Evolutionary conservation across 2,329 filamentous ascomycete genomes (phyloP).

Genomic region (Elsinoe australis): DNA sequence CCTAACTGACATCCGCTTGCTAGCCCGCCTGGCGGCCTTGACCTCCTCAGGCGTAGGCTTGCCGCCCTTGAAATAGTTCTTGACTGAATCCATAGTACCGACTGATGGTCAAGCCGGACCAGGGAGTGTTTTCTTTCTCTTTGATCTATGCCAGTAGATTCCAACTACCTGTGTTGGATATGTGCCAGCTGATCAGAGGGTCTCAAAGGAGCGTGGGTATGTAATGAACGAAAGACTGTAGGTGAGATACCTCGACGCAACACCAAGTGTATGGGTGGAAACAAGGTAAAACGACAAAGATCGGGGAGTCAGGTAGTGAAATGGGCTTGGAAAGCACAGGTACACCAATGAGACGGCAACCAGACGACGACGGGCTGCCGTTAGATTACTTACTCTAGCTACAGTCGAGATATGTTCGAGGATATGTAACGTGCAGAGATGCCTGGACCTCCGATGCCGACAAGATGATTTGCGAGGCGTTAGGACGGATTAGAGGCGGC

Average conservation of each 20-base stretch:
- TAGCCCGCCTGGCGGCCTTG: constrained; percentile 20
- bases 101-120: background rate
- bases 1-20: constrained; percentile 14
- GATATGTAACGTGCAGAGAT: constrained; percentile 1
- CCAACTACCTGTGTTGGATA: background rate
- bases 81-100: constrained; percentile 48
- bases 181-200: too few relatives aligned
- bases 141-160: too few relatives aligned
- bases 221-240: constrained; percentile 17
- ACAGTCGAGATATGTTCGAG: constrained; percentile 5
- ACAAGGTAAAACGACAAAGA: constrained; percentile 2
- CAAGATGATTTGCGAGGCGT: constrained; percentile 9
- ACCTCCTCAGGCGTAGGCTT: constrained; percentile 33
- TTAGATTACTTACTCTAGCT: constrained; percentile 15
- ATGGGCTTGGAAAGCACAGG: background rate
- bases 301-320: constrained; percentile 6
- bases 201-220: constrained; percentile 14
- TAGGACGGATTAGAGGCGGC: background rate
- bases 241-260: constrained; percentile 16
- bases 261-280: constrained; percentile 11
- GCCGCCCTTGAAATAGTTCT: constrained; percentile 55
- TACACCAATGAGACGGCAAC: constrained; percentile 17
- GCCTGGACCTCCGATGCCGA: constrained; percentile 8
- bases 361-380: constrained; percentile 14
- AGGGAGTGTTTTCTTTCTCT: too few relatives aligned